phyloP scores from a whole-genome alignment of 2,329 filamentous ascomycete species.

The Aureobasidium musti region DNA sequence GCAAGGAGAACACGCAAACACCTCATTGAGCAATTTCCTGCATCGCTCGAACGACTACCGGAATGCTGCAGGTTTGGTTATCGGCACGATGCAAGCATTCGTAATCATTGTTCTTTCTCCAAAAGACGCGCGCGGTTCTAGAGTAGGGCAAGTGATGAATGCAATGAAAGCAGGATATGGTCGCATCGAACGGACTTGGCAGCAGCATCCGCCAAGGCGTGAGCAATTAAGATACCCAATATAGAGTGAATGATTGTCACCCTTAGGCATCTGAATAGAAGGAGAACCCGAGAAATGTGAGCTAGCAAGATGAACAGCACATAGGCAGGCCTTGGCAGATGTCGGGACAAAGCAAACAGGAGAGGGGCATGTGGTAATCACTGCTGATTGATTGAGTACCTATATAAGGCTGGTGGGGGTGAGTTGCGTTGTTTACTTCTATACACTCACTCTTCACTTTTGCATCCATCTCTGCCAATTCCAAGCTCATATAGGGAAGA shows the following conservation, averaged over 20 bases:
- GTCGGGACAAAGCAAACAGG: background rate
- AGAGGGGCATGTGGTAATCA: constrained; percentile 1
- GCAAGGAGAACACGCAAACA: background rate
- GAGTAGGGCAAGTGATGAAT: constrained; percentile 15
- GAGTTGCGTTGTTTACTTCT: constrained; percentile 20
- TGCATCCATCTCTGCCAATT: background rate
- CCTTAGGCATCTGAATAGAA: background rate
- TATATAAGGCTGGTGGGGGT: constrained; percentile 21
- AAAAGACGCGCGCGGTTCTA: constrained; percentile 6
- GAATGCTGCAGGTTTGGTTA: background rate
- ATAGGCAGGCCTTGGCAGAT: background rate
- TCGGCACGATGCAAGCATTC: constrained; percentile 6
- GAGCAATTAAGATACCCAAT: constrained; percentile 4
- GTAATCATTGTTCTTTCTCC: background rate
- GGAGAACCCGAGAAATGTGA: background rate
- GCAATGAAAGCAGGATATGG: constrained; percentile 9
- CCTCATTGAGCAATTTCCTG: background rate
- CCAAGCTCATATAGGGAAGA: background rate
- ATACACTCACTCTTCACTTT: background rate
- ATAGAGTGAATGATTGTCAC: background rate
- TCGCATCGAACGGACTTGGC: constrained; percentile 21
- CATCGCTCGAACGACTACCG: background rate
- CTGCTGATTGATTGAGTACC: background rate
- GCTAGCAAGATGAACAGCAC: constrained; percentile 2
- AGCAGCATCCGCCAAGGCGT: constrained; percentile 1